Evolutionary conservation across 1,284 basidiomycete genomes (phyloP).

Genomic region (Malassezia vespertilionis): DNA sequence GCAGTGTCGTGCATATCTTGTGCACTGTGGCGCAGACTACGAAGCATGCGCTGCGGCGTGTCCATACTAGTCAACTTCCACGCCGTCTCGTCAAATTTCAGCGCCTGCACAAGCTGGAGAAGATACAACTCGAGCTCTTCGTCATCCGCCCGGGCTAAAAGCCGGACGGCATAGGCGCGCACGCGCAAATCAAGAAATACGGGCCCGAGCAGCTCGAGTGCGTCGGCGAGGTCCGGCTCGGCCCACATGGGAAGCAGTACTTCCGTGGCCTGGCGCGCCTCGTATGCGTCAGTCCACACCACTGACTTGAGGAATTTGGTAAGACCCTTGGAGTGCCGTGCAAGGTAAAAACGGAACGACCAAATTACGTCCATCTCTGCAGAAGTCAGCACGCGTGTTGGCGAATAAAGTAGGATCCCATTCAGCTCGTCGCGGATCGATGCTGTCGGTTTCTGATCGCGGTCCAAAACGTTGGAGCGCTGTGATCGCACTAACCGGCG

Average conservation of each 20-base stretch:
- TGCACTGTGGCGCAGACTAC: neutral
- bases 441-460: constrained; percentile 87
- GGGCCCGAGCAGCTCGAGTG: constrained; percentile 79
- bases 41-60: neutral
- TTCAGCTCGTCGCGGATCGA: constrained; percentile 86
- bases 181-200: constrained; percentile 81
- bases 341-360: constrained; percentile 96
- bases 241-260: constrained; percentile 92
- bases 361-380: constrained; percentile 93
- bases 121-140: constrained; percentile 92
- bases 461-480: constrained; percentile 80
- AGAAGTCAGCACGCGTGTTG: constrained; percentile 71
- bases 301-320: constrained; percentile 98
- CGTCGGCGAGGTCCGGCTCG: constrained; percentile 91
- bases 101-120: constrained; percentile 88
- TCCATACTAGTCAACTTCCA: neutral
- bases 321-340: constrained; percentile 70
- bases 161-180: constrained; percentile 81
- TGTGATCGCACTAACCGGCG: constrained; percentile 86
- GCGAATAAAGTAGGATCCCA: constrained; percentile 76
- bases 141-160: constrained; percentile 80
- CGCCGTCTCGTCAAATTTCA: constrained; percentile 55
- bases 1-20: constrained; percentile 4
- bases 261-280: constrained; percentile 95
- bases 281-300: constrained; percentile 87